A percentile compares a stretch with the other conserved stretches of the same genome.
phyloP scores from a whole-genome alignment of 148 eudicot genomes.

The Spergularia bocconei region DNA sequence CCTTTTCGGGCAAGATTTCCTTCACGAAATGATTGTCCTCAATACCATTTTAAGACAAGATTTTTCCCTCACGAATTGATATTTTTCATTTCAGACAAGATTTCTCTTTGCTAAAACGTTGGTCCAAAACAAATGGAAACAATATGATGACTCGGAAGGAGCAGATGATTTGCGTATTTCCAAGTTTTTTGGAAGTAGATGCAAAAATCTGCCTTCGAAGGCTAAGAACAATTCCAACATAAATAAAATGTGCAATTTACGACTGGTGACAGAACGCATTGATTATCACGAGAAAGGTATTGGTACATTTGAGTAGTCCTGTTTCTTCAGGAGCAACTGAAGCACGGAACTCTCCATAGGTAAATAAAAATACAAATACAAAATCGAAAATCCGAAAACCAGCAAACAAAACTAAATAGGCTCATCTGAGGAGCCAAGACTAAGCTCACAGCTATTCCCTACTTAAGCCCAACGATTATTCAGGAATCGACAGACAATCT shows the following conservation, averaged over 20 bases:
- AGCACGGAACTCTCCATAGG: conserved; percentile 16
- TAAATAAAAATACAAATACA: not conserved
- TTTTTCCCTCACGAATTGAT: too few relatives aligned
- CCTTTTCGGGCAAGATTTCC: too few relatives aligned
- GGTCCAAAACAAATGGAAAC: too few relatives aligned
- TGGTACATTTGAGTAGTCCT: conserved; percentile 22
- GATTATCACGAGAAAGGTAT: conserved; percentile 4
- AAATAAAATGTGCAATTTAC: not conserved
- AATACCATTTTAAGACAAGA: too few relatives aligned
- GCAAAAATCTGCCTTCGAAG: too few relatives aligned
- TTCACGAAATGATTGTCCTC: too few relatives aligned
- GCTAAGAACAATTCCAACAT: too few relatives aligned
- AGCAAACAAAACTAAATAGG: conserved; percentile 14
- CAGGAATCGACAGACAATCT: conserved; percentile 21
- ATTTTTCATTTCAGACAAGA: too few relatives aligned
- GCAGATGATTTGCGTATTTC: too few relatives aligned
- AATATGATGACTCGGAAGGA: too few relatives aligned
- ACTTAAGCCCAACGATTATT: conserved; percentile 27
- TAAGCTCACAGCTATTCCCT: conserved; percentile 26
- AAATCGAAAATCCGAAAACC: conserved; percentile 6
- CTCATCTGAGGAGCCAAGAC: conserved; percentile 18
- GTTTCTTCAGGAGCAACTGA: conserved; percentile 2
- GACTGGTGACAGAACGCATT: not conserved
- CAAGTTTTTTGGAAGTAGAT: too few relatives aligned
- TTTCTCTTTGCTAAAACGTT: too few relatives aligned